These are phyloP conservation scores for Hymenoscyphus scutula DNA, from an alignment of 2,329 filamentous ascomycete species.

Conservation along the genomic window DNA sequence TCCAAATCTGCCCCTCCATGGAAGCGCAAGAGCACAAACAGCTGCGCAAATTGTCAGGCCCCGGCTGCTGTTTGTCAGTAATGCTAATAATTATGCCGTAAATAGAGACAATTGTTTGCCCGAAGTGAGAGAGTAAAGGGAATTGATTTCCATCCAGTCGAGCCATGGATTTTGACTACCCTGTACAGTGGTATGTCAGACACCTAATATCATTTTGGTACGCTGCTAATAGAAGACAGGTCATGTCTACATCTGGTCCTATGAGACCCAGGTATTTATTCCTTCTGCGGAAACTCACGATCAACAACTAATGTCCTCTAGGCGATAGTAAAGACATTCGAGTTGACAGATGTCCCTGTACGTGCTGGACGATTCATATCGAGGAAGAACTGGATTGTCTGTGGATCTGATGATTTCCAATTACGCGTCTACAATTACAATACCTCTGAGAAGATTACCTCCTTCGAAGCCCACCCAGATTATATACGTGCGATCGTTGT, in stretches of 20 bases:
- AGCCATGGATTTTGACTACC: slow-evolving; percentile 95
- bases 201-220: slow-evolving; percentile 21
- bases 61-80: neutral
- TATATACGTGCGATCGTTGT: slow-evolving; percentile 97
- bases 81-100: neutral
- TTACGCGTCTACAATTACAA: slow-evolving; percentile 97
- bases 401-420: slow-evolving; percentile 89
- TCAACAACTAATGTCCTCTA: slow-evolving; percentile 34
- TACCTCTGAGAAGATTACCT: slow-evolving; percentile 96
- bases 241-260: slow-evolving; percentile 99
- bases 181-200: slow-evolving; percentile 78
- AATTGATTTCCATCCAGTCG: slow-evolving; percentile 94
- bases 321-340: slow-evolving; percentile 97
- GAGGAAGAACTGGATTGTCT: slow-evolving; percentile 98
- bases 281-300: neutral
- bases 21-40: slow-evolving; percentile 21
- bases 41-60: slow-evolving; percentile 21
- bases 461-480: slow-evolving; percentile 95
- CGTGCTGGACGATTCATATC: slow-evolving; percentile 95
- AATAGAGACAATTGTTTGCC: slow-evolving; percentile 77
- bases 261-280: slow-evolving; percentile 72
- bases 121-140: slow-evolving; percentile 95
- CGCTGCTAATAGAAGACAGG: slow-evolving; percentile 51
- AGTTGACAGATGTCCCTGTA: slow-evolving; percentile 96
- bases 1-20: slow-evolving; percentile 11